A percentile compares a stretch with the other conserved stretches of the same genome.
Evolutionary conservation across 768 basidiomycete species (phyloP).

Genomic region (Dentipellis fragilis): DNA sequence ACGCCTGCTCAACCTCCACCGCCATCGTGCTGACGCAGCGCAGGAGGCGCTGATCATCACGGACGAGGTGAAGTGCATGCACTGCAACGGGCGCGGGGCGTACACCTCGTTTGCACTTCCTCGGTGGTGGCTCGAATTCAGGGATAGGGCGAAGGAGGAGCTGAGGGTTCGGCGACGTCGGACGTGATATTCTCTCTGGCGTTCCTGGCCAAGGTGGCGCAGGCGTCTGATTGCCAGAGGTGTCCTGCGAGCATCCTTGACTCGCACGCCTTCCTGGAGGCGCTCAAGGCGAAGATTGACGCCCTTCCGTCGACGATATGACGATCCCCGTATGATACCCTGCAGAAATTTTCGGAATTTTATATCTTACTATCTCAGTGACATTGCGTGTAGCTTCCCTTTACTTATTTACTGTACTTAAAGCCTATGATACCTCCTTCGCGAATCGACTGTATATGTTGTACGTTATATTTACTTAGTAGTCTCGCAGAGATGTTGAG

Average conservation of each 20-base stretch:
- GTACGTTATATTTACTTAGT: too few species aligned
- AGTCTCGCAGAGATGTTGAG: too few species aligned
- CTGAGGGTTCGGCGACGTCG: slow-evolving; percentile 41
- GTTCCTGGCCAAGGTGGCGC: slow-evolving; percentile 45
- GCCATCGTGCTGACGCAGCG: slow-evolving; percentile 39
- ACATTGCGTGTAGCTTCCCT: too few species aligned
- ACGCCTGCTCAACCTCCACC: slow-evolving; percentile 51
- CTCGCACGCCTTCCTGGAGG: slow-evolving; percentile 43
- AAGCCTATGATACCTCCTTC: too few species aligned
- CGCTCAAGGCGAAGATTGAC: slow-evolving; percentile 50
- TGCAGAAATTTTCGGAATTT: too few species aligned
- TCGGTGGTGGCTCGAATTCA: slow-evolving; percentile 62
- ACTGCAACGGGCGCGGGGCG: slow-evolving; percentile 44
- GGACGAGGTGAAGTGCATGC: slow-evolving; percentile 51
- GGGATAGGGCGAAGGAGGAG: slow-evolving; percentile 47
- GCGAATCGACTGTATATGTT: too few species aligned
- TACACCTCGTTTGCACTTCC: slow-evolving; percentile 40
- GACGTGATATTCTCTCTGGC: slow-evolving; percentile 50
- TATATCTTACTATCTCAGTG: too few species aligned
- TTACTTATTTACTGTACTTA: too few species aligned
- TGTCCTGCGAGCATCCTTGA: slow-evolving; percentile 60
- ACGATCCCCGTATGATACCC: slow-evolving; percentile 3
- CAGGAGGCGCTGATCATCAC: slow-evolving; percentile 35
- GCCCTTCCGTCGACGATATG: slow-evolving; percentile 35
- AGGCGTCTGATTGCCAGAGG: slow-evolving; percentile 43